These are phyloP conservation scores for Ceratocystis albifundus DNA, from an alignment of 2,329 filamentous ascomycete genomes.

Conservation along the genomic window DNA sequence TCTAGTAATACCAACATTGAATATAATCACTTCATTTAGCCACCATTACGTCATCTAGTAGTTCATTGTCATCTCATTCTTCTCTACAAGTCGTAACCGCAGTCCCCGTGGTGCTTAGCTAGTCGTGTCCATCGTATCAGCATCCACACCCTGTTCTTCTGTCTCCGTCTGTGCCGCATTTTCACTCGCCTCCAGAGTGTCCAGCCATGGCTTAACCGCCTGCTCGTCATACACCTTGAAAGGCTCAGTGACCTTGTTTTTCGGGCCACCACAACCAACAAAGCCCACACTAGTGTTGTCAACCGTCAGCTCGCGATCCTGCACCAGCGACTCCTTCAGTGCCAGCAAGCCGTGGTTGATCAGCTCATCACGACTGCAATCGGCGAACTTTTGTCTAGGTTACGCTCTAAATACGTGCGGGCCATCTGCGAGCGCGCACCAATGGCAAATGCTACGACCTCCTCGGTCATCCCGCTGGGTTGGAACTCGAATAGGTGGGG, in stretches of 20 bases:
- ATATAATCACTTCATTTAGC: not conserved
- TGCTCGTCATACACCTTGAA: constrained; percentile 88
- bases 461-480: constrained; percentile 86
- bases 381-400: constrained; percentile 73
- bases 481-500: constrained; percentile 98
- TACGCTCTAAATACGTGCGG: constrained; percentile 86
- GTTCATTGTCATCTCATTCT: constrained; percentile 22
- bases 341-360: constrained; percentile 82
- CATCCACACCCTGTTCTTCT: constrained; percentile 33
- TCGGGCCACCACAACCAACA: constrained; percentile 52
- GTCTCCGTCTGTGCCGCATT: constrained; percentile 32
- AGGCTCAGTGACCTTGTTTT: constrained; percentile 49
- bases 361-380: constrained; percentile 68
- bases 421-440: constrained; percentile 96
- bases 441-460: constrained; percentile 94
- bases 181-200: constrained; percentile 50
- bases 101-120: constrained; percentile 27
- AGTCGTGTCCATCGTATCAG: constrained; percentile 26
- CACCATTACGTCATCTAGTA: constrained; percentile 10
- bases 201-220: constrained; percentile 75
- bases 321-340: constrained; percentile 86
- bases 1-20: constrained; percentile 8
- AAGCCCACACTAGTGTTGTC: constrained; percentile 92
- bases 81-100: constrained; percentile 16
- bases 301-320: constrained; percentile 94